Percentiles rank a stretch among this genome's conserved stretches.
These are phyloP conservation scores for Lasiodiplodia gonubiensis DNA, from an alignment of 2,329 filamentous ascomycete species.

Conservation along the genomic window DNA sequence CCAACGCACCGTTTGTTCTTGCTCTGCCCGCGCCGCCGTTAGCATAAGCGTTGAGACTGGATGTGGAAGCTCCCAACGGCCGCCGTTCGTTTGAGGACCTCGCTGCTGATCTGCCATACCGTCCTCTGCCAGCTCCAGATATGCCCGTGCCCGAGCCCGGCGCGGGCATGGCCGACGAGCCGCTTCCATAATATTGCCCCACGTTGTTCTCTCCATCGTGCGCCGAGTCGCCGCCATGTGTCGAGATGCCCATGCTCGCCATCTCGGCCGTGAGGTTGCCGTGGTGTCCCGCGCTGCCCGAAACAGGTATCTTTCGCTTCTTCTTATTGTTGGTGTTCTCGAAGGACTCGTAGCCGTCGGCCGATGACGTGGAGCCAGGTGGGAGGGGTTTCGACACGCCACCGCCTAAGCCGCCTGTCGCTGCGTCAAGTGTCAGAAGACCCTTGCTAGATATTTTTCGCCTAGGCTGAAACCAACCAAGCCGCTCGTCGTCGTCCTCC, in stretches of 20 bases:
- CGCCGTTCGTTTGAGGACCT: constrained; percentile 50
- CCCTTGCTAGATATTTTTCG: constrained; percentile 28
- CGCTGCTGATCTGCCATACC: constrained; percentile 69
- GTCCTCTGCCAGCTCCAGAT: constrained; percentile 82
- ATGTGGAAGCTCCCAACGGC: constrained; percentile 50
- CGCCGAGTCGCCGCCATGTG: constrained; percentile 51
- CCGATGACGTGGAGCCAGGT: constrained; percentile 64
- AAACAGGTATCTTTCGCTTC: constrained; percentile 95
- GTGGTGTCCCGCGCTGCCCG: constrained; percentile 71
- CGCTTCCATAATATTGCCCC: constrained; percentile 63
- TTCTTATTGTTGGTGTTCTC: constrained; percentile 99
- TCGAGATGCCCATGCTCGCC: constrained; percentile 66
- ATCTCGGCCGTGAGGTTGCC: constrained; percentile 65
- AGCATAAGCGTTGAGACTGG: constrained; percentile 51
- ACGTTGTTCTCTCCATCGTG: constrained; percentile 52
- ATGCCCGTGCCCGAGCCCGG: constrained; percentile 66
- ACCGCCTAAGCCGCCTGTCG: constrained; percentile 36
- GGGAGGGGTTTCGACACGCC: constrained; percentile 55
- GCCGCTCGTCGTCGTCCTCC: constrained; percentile 61
- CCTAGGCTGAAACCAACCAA: constrained; percentile 28
- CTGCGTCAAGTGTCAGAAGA: constrained; percentile 38
- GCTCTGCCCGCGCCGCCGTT: constrained; percentile 45
- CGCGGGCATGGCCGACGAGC: constrained; percentile 59
- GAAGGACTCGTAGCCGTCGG: constrained; percentile 93
- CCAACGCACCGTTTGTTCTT: constrained; percentile 26